phyloP scores from a whole-genome alignment of 495 filamentous ascomycete species.

The Penicillium psychrofluorescens region DNA sequence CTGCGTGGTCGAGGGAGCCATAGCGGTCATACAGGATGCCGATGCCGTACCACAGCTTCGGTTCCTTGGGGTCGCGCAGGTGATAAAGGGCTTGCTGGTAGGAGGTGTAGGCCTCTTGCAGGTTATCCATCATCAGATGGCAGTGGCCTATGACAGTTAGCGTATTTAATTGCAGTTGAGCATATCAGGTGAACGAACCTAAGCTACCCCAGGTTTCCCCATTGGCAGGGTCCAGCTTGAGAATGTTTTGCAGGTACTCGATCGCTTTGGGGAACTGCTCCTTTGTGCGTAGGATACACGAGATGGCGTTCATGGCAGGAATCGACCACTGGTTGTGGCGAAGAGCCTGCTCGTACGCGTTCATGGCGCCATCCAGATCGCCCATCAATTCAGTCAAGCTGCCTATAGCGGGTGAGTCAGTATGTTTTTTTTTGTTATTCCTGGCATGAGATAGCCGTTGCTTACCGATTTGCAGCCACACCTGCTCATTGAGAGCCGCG shows the following conservation, averaged over 20 bases:
- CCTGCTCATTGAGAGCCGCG: constrained; percentile 64
- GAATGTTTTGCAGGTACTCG: constrained; percentile 83
- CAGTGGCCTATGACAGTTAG: constrained; percentile 58
- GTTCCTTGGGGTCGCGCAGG: constrained; percentile 93
- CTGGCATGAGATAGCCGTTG: not conserved
- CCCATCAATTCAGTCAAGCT: constrained; percentile 81
- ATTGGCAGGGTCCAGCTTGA: constrained; percentile 82
- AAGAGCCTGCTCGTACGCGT: constrained; percentile 83
- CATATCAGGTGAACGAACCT: too few species aligned
- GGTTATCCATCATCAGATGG: constrained; percentile 98
- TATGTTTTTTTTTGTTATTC: not conserved
- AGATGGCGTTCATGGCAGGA: constrained; percentile 89
- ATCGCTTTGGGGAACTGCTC: constrained; percentile 93
- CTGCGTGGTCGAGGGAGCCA: constrained; percentile 93
- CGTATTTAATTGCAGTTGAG: too few species aligned
- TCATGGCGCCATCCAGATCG: constrained; percentile 79
- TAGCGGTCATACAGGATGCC: constrained; percentile 97
- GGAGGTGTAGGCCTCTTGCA: constrained; percentile 95
- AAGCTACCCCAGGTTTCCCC: constrained; percentile 96
- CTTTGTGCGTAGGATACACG: constrained; percentile 78
- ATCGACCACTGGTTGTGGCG: constrained; percentile 84
- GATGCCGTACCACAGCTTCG: constrained; percentile 98
- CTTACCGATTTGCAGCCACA: constrained; percentile 94
- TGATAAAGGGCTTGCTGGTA: constrained; percentile 96
- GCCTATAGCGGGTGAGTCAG: constrained; percentile 42